A percentile compares a stretch with the other conserved stretches of the same genome.
phyloP scores from a whole-genome alignment of 2,329 filamentous ascomycete species.

The Cordyceps cicadae region DNA sequence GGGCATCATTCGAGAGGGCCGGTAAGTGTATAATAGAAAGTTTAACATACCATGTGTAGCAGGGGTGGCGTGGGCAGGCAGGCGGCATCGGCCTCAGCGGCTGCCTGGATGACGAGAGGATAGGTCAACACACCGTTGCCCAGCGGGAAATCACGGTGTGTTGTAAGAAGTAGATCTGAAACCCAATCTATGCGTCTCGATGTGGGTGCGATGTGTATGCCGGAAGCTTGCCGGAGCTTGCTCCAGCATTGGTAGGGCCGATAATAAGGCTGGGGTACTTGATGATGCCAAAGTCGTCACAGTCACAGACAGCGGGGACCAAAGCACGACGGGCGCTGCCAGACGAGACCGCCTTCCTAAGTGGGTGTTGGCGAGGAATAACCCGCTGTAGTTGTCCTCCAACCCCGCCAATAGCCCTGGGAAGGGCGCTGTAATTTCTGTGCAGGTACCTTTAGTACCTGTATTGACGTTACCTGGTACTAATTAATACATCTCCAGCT shows the following conservation, averaged over 20 bases:
- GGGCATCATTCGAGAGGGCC: constrained; percentile 41
- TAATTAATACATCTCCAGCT: background rate
- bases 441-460: too few relatives aligned
- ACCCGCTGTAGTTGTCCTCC: background rate
- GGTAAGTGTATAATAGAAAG: background rate
- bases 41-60: background rate
- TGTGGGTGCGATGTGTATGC: background rate
- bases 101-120: background rate
- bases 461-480: too few relatives aligned
- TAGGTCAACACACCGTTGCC: too few relatives aligned
- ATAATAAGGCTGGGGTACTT: background rate
- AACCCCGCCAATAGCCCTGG: too few relatives aligned
- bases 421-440: too few relatives aligned
- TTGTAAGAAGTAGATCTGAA: background rate
- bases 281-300: background rate
- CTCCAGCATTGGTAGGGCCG: background rate
- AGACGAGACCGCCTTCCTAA: constrained; percentile 10
- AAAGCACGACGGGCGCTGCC: background rate
- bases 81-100: background rate
- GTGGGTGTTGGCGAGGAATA: background rate
- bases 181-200: background rate
- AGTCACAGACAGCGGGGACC: background rate
- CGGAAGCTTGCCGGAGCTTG: background rate
- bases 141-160: background rate
- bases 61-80: background rate